These are phyloP conservation scores for Fraxinus cuspidata DNA, from an alignment of 257 asterid genomes.

Conservation along the genomic window DNA sequence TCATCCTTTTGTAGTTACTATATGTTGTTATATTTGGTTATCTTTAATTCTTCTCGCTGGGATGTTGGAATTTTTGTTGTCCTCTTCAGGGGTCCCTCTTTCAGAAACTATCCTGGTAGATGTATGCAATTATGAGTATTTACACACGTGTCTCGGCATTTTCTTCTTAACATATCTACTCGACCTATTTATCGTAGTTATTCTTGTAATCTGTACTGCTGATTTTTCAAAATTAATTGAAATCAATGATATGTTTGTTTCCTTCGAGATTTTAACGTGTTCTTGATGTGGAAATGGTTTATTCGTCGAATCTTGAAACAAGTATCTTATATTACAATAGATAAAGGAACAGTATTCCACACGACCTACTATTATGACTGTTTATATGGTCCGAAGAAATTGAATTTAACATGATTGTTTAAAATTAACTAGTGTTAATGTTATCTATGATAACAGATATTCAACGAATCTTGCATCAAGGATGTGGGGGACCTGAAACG, in stretches of 20 bases:
- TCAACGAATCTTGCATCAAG: conserved; percentile 50
- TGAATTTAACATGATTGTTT: neutral
- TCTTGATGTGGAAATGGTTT: conserved; percentile 22
- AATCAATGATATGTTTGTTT: too few species aligned
- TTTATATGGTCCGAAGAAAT: neutral
- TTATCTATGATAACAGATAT: conserved; percentile 43
- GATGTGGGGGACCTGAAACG: conserved; percentile 79
- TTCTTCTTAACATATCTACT: neutral
- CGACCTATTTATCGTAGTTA: neutral
- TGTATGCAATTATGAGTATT: neutral
- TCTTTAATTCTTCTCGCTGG: conserved; percentile 19
- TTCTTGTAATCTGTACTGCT: neutral
- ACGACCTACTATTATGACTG: neutral
- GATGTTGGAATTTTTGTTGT: conserved; percentile 25
- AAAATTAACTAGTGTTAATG: neutral
- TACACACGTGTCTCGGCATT: neutral
- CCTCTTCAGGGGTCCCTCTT: conserved; percentile 15
- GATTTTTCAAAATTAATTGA: neutral
- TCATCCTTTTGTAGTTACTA: conserved; percentile 7
- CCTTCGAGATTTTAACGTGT: conserved; percentile 23
- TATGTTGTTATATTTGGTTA: conserved; percentile 22
- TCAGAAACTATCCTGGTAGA: neutral
- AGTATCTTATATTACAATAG: conserved; percentile 15
- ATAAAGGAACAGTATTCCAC: neutral
- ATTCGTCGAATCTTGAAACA: conserved; percentile 10